These are phyloP conservation scores for Acanthamoeba lenticulata DNA, from an alignment of 208 protist species.

Conservation along the genomic window DNA sequence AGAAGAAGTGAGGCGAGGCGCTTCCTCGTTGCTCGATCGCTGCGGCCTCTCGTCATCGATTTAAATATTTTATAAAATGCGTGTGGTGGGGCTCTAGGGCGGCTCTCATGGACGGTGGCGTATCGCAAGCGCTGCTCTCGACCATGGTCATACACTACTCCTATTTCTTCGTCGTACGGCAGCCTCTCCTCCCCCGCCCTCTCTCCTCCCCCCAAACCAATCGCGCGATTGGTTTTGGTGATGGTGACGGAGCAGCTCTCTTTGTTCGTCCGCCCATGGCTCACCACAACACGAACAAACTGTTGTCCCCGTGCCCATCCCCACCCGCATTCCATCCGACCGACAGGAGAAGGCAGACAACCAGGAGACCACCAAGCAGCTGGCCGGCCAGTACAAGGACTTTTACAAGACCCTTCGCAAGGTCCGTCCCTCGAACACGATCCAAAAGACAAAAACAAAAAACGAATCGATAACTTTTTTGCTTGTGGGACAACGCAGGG, in stretches of 20 bases:
- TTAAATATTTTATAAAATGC: background rate
- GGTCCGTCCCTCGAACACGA: background rate
- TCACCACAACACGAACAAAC: too few relatives aligned
- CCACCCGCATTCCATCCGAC: background rate
- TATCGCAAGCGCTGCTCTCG: background rate
- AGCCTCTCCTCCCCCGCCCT: background rate
- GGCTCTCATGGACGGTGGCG: background rate
- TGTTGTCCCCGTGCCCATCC: background rate
- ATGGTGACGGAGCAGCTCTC: too few relatives aligned
- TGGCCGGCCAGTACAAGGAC: background rate
- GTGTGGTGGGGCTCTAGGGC: background rate
- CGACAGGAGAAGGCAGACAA: background rate
- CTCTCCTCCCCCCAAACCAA: too few relatives aligned
- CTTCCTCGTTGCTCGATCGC: too few relatives aligned
- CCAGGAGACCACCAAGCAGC: background rate
- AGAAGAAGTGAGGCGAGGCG: too few relatives aligned
- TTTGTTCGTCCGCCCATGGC: too few relatives aligned
- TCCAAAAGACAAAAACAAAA: too few relatives aligned
- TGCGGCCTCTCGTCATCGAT: too few relatives aligned
- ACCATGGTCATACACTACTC: background rate
- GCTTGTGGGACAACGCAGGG: background rate
- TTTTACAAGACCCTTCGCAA: slow-evolving; percentile 4
- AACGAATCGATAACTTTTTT: background rate
- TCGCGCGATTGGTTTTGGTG: too few relatives aligned
- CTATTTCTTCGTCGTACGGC: slow-evolving; percentile 4